A percentile compares a stretch with the other conserved stretches of the same genome.
These are phyloP conservation scores for Globisporangium mamillatum DNA, from an alignment of 352 stramenopile genomes.

Conservation along the genomic window DNA sequence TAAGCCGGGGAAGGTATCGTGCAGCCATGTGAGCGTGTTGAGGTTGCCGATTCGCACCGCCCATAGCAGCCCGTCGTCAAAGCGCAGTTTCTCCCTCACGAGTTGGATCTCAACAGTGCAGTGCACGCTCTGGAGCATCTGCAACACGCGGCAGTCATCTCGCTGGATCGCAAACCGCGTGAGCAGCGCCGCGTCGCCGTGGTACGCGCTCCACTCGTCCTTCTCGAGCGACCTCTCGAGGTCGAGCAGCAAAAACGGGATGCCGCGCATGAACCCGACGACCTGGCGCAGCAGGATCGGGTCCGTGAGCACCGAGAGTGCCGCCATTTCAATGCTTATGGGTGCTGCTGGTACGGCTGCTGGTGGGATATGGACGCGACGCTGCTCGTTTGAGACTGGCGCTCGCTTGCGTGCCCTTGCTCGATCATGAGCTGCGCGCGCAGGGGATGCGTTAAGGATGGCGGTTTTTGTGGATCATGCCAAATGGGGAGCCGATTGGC, in stretches of 20 bases:
- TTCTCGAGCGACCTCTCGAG: conserved; percentile 3
- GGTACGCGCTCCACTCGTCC: conserved; percentile 10
- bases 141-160: conserved; percentile 3
- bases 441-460: background rate
- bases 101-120: background rate
- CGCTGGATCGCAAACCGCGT: conserved; percentile 4
- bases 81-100: conserved; percentile 1
- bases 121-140: conserved; percentile 5
- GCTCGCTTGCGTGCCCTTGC: background rate
- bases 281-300: conserved; percentile 1
- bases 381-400: background rate
- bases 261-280: background rate
- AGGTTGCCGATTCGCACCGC: background rate
- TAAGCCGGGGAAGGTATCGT: background rate
- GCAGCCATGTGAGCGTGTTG: conserved; percentile 3
- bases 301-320: conserved; percentile 11
- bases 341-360: background rate
- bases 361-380: background rate
- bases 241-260: conserved; percentile 7
- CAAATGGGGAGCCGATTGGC: no score
- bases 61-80: conserved; percentile 9
- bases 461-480: no score
- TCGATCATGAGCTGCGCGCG: background rate
- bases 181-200: conserved; percentile 8
- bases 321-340: no score